phyloP scores from a whole-genome alignment of 73 alveolate genomes.

The Tetrahymena malaccensis region DNA sequence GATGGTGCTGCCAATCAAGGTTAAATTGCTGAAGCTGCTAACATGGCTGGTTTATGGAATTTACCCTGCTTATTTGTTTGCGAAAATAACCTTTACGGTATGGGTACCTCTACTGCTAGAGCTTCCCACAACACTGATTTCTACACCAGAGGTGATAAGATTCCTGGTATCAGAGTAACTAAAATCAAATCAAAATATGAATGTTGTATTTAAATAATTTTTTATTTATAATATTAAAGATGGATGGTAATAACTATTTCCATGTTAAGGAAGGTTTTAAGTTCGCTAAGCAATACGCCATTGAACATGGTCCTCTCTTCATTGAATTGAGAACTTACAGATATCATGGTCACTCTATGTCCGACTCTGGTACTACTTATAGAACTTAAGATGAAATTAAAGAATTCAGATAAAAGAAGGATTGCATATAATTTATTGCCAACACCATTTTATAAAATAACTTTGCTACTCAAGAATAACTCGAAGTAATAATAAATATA shows the following conservation, averaged over 20 bases:
- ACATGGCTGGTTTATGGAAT: slow-evolving; percentile 84
- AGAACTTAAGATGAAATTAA: slow-evolving; percentile 75
- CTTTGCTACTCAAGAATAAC: slow-evolving; percentile 52
- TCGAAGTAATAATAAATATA: slow-evolving; percentile 16
- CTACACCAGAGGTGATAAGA: slow-evolving; percentile 77
- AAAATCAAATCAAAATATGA: not conserved
- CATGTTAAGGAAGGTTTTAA: slow-evolving; percentile 69
- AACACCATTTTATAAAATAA: slow-evolving; percentile 47
- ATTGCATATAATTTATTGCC: slow-evolving; percentile 62
- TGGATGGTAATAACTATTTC: slow-evolving; percentile 61
- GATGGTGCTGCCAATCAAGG: slow-evolving; percentile 94
- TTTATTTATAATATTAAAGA: not conserved
- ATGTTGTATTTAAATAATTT: not conserved
- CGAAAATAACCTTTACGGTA: slow-evolving; percentile 76
- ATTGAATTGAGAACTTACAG: slow-evolving; percentile 68
- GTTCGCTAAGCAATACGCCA: slow-evolving; percentile 59
- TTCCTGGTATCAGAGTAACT: slow-evolving; percentile 71
- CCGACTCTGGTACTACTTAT: slow-evolving; percentile 80
- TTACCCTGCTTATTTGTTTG: slow-evolving; percentile 69
- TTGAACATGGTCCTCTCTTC: slow-evolving; percentile 74
- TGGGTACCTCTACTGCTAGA: slow-evolving; percentile 75
- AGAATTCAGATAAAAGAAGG: slow-evolving; percentile 59
- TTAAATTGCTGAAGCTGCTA: slow-evolving; percentile 72
- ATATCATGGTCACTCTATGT: slow-evolving; percentile 86
- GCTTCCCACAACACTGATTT: slow-evolving; percentile 66